Percentiles rank a stretch among this genome's conserved stretches.
Conservation (phyloP, 345 rosid species). For the Rhizophora mangle region DNA sequence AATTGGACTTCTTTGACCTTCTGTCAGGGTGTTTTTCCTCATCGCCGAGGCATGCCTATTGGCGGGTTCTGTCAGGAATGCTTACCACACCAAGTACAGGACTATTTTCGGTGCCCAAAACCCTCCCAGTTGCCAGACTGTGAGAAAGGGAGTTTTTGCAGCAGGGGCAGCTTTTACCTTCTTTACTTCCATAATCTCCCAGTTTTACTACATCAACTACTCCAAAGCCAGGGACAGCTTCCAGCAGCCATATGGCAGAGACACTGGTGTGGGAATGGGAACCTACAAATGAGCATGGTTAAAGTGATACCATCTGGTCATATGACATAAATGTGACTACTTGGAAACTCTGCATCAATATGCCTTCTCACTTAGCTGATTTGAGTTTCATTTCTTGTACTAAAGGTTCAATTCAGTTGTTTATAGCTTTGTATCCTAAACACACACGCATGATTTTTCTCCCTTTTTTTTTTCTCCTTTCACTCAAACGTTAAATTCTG, state of each 20-base stretch:
- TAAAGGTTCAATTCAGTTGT: slow-evolving; percentile 11
- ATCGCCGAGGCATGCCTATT: slow-evolving; percentile 79
- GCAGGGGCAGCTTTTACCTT: slow-evolving; percentile 90
- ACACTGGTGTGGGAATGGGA: slow-evolving; percentile 56
- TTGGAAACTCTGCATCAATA: slow-evolving; percentile 16
- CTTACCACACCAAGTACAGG: slow-evolving; percentile 85
- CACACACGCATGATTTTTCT: slow-evolving; percentile 2
- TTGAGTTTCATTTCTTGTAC: slow-evolving; percentile 21
- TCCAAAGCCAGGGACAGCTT: slow-evolving; percentile 63
- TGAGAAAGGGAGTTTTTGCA: slow-evolving; percentile 85
- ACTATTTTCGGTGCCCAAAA: slow-evolving; percentile 48
- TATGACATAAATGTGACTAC: neutral
- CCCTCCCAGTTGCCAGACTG: slow-evolving; percentile 71
- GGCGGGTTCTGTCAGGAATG: slow-evolving; percentile 85
- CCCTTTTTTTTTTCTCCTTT: neutral
- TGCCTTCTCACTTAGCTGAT: slow-evolving; percentile 8
- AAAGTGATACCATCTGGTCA: neutral
- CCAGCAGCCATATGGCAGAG: slow-evolving; percentile 50
- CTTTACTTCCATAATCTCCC: slow-evolving; percentile 66
- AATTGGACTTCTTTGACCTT: neutral
- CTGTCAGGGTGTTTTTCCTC: slow-evolving; percentile 43
- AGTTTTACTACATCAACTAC: slow-evolving; percentile 68
- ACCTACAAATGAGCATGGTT: slow-evolving; percentile 43
- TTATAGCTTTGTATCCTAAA: slow-evolving; percentile 13
- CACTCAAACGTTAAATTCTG: slow-evolving; percentile 13